A percentile compares a stretch with the other conserved stretches of the same genome.
phyloP scores from a whole-genome alignment of 345 rosid genomes.

The Eucalyptus rudis region DNA sequence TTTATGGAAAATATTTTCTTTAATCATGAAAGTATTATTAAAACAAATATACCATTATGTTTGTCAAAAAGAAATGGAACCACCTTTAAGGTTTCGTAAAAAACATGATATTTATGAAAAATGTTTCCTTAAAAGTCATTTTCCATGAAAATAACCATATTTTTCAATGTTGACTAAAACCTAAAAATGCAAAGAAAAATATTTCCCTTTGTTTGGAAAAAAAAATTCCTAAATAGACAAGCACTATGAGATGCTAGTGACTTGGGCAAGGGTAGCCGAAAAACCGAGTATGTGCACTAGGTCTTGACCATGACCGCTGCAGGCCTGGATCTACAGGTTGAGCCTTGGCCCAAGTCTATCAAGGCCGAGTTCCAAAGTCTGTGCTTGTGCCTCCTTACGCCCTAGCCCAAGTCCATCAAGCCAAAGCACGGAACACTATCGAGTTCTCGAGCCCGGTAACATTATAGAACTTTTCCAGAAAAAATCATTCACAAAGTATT shows the following conservation, averaged over 20 bases:
- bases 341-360: rapidly evolving
- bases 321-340: not conserved
- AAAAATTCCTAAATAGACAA: not conserved
- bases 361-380: not conserved
- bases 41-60: not conserved
- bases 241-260: not conserved
- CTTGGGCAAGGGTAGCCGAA: not conserved
- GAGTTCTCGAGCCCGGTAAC: rapidly evolving
- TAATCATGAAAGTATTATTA: not conserved
- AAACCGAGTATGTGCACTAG: not conserved
- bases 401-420: not conserved
- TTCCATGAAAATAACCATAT: not conserved
- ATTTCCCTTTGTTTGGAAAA: not conserved
- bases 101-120: no score
- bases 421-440: no score
- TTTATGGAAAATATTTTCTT: not conserved
- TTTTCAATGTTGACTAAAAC: no score
- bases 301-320: not conserved
- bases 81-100: not conserved
- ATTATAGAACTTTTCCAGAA: no score
- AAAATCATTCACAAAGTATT: not conserved
- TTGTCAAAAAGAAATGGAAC: not conserved
- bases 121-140: not conserved
- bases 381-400: not conserved
- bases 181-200: not conserved